A percentile compares a stretch with the other conserved stretches of the same genome.
Evolutionary conservation across 257 asterid species (phyloP).

Genomic region (Phtheirospermum japonicum): DNA sequence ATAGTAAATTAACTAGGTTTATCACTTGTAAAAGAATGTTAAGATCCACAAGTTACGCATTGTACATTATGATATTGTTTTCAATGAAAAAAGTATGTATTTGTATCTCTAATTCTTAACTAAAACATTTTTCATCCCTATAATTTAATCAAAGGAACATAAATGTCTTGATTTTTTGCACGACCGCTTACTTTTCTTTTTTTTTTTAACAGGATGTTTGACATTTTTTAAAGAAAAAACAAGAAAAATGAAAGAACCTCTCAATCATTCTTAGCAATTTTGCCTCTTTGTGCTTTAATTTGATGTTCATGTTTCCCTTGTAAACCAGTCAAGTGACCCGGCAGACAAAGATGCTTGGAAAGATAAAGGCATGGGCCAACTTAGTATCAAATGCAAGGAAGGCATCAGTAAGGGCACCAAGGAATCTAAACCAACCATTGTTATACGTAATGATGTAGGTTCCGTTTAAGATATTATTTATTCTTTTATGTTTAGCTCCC

Average conservation of each 20-base stretch:
- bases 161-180: slow-evolving; percentile 15
- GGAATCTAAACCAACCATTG: slow-evolving; percentile 86
- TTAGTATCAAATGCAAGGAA: slow-evolving; percentile 85
- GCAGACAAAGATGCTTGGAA: slow-evolving; percentile 81
- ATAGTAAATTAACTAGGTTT: not conserved
- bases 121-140: not conserved
- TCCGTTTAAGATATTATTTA: slow-evolving; percentile 16
- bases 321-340: slow-evolving; percentile 79
- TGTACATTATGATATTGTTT: not conserved
- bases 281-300: slow-evolving; percentile 7
- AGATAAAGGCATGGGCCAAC: slow-evolving; percentile 89
- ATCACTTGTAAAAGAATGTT: not conserved
- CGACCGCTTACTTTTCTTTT: not conserved
- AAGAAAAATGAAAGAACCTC: not conserved
- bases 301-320: slow-evolving; percentile 24
- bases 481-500: not conserved
- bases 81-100: not conserved
- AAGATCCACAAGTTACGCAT: not conserved
- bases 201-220: too few relatives aligned
- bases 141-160: not conserved
- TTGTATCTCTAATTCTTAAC: not conserved
- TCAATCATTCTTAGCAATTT: not conserved
- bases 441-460: slow-evolving; percentile 93
- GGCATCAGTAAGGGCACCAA: slow-evolving; percentile 75
- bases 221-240: not conserved